Percentiles rank a stretch among this genome's conserved stretches.
phyloP scores from a whole-genome alignment of 495 filamentous ascomycete species.

The Xylaria acuta region DNA sequence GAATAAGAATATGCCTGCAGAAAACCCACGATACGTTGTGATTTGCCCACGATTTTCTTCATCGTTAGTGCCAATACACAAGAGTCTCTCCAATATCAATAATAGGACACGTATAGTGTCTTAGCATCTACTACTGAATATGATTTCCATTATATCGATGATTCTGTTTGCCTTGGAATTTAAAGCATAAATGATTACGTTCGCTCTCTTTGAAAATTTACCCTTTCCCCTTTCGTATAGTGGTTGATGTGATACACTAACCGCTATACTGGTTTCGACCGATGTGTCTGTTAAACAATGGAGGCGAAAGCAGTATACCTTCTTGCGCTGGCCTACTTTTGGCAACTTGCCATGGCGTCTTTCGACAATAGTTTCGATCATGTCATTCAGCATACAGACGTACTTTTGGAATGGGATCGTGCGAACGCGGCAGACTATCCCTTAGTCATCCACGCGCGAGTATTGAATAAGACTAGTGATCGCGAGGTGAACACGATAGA shows the following conservation, averaged over 20 bases:
- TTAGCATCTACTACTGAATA: background rate
- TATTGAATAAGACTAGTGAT: constrained; percentile 45
- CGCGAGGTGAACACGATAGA: constrained; percentile 39
- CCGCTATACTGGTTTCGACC: background rate
- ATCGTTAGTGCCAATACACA: background rate
- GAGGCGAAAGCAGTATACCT: background rate
- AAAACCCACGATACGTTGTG: background rate
- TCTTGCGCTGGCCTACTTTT: background rate
- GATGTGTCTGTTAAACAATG: background rate
- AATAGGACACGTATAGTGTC: background rate
- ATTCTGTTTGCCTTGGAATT: background rate
- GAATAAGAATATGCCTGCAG: background rate
- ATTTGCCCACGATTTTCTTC: background rate
- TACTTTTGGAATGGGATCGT: constrained; percentile 42
- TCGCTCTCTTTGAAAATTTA: background rate
- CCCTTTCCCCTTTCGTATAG: background rate
- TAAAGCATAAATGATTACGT: background rate
- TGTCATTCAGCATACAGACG: constrained; percentile 32
- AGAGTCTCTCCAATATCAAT: background rate
- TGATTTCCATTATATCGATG: background rate
- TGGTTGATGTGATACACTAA: background rate
- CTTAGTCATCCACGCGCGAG: constrained; percentile 38
- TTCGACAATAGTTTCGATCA: constrained; percentile 42
- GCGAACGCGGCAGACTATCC: constrained; percentile 37
- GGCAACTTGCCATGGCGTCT: constrained; percentile 9